Evolutionary conservation across 2,329 filamentous ascomycete genomes (phyloP).

Genomic region (Penicillium psychrosexuale): DNA sequence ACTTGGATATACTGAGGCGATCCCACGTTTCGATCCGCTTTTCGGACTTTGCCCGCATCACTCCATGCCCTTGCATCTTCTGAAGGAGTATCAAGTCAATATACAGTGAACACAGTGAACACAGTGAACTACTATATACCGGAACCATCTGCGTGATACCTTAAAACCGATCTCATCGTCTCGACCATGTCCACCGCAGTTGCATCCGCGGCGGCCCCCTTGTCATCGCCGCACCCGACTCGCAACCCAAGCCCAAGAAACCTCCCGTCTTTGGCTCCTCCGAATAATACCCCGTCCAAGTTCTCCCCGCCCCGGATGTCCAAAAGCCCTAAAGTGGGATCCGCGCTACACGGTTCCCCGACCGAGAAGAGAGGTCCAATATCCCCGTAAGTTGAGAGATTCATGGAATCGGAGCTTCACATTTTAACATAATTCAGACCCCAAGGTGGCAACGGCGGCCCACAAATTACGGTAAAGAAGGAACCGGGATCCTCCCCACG

Average conservation of each 20-base stretch:
- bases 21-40: conserved; percentile 4
- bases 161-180: neutral
- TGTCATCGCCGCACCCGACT: conserved; percentile 44
- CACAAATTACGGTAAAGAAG: conserved; percentile 93
- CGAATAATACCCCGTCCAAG: conserved; percentile 23
- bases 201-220: conserved; percentile 44
- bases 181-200: conserved; percentile 48
- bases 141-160: neutral
- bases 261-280: conserved; percentile 35
- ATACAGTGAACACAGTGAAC: neutral
- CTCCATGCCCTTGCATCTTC: conserved; percentile 2
- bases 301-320: conserved; percentile 35
- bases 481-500: conserved; percentile 82
- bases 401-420: neutral
- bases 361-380: conserved; percentile 39
- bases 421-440: conserved; percentile 19
- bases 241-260: conserved; percentile 46
- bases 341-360: conserved; percentile 32
- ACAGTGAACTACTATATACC: neutral
- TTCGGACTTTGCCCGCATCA: neutral
- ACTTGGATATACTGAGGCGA: conserved; percentile 3
- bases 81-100: neutral
- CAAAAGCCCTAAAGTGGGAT: conserved; percentile 34
- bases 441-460: conserved; percentile 50
- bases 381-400: conserved; percentile 48